Evolutionary conservation across 495 filamentous ascomycete species (phyloP), one percentile per base, ranked within the genome.

Genomic region (Aspergillus saccharolyticus): DNA sequence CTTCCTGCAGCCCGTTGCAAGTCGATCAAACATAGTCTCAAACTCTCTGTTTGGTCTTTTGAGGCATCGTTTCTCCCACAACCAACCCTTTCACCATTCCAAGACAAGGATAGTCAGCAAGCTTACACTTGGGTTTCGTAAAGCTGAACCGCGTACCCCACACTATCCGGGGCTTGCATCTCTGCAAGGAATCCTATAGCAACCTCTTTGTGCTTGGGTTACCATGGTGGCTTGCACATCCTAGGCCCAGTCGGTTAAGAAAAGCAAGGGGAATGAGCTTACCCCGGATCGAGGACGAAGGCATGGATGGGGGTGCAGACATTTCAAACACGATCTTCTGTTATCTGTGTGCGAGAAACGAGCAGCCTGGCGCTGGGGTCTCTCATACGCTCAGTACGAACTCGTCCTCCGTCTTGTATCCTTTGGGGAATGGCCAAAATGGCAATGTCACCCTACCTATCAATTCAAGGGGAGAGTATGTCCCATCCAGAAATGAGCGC

Each of bases 11-110:
- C 45, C 17, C 18, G 14, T 22, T 48, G 14, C 45, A 4, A 22
- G 19, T 48, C 45, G 45, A 22, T 48, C 19, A 49, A 49, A 49
- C 46, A 49, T 49, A 49, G 46, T 18, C 20, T 49, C n/a, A 25
- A 49, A 49, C 46, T 25, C 47, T 50, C 7, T 39, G 33, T n/a
- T n/a, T n/a, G n/a, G n/a, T n/a, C n/a, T n/a, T n/a, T n/a, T n/a
- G n/a, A n/a, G n/a, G n/a, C n/a, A n/a, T 39, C 33, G 33, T 2
- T 12, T 10, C 14, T 39, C 14, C 25, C 33, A 39, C n/a, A n/a
- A n/a, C 2, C 33, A 12, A 6, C 21, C 20, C 12, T 22, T 22
- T 49, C 20, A 1, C 46, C 21, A 49, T 49, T 46, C 44, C 33
- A 39, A 12, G 33, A 39, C 10, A 39, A 10, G 12, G 33, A 39